Evolutionary conservation across 805 yeast species (phyloP), one percentile per base, ranked within the genome.

Genomic region (Kodamaea neixiangensis): DNA sequence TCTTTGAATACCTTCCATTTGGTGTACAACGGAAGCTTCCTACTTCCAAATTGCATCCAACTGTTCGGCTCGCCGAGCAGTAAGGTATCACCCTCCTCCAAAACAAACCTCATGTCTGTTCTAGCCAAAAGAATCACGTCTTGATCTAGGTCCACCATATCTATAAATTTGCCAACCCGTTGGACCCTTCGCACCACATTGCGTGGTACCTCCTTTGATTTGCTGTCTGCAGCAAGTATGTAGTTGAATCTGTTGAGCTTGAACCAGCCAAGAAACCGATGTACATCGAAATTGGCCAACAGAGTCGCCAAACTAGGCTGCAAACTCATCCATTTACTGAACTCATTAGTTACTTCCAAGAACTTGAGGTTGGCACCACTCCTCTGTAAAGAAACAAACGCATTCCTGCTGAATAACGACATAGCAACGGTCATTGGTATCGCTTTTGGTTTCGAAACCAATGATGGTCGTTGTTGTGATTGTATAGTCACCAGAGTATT

Each of bases 231-330:
- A n/a, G 18, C n/a, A 22, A 6, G 47, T 15, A 37, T 22, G 15
- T 53, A 53, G 17, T 53, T 41, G 45, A 31, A 53, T 5, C 56
- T 45, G 14, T 47, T 38, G 1, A 48, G 19, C 25, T 49, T 48
- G 47, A 53, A 54, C 54, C 54, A 49, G 6, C 51, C 51, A 3
- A 53, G n/a, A 31, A 47, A 52, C 15, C 18, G 40, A 11, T 18
- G 33, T 20, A 44, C 10, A 19, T 31, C 5, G 14, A 25, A 11
- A 9, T 11, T 33, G 9, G 31, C 17, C 14, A 33, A 13, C 22
- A 18, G 29, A 15, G 17, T 44, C 10, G 17, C 40, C 33, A 29
- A 25, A 11, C 37, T 29, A 10, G 29, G 13, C 5, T 25, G n/a
- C 40, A 19, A 14, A 4, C 38, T 13, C 15, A 44, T 15, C 25